A percentile compares a stretch with the other conserved stretches of the same genome.
Evolutionary conservation across 2,329 filamentous ascomycete species (phyloP).

Genomic region (Elsinoe necatrix): DNA sequence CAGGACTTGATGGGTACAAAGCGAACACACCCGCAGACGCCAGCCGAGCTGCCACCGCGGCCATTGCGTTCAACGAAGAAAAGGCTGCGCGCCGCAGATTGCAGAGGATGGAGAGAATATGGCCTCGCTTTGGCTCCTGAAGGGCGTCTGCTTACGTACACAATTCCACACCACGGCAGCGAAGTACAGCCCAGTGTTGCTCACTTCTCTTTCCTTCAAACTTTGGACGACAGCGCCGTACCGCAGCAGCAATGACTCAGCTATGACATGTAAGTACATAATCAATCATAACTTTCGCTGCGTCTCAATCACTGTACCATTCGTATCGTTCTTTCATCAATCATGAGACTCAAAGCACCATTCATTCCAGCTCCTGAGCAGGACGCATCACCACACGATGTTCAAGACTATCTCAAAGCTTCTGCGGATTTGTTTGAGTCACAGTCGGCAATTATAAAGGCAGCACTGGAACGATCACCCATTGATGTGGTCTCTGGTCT

Average conservation of each 20-base stretch:
- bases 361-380: not conserved
- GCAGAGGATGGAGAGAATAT: not conserved
- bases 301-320: not conserved
- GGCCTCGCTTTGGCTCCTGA: too few species aligned
- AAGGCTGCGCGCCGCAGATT: not conserved
- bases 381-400: not conserved
- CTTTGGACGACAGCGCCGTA: not conserved
- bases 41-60: not conserved
- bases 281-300: not conserved
- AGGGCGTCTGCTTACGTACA: not conserved
- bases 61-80: not conserved
- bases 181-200: not conserved
- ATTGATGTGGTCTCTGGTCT: not conserved
- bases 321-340: not conserved
- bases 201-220: not conserved
- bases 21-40: not conserved
- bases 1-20: not conserved
- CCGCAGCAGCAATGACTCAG: constrained; percentile 2
- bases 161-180: not conserved
- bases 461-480: not conserved
- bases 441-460: not conserved
- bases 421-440: not conserved
- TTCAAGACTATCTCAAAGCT: not conserved
- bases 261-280: not conserved
- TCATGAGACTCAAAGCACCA: not conserved